A percentile compares a stretch with the other conserved stretches of the same genome.
Conservation (phyloP, 371 early-diverging fungal genomes). For the Cokeromyces recurvatus region DNA sequence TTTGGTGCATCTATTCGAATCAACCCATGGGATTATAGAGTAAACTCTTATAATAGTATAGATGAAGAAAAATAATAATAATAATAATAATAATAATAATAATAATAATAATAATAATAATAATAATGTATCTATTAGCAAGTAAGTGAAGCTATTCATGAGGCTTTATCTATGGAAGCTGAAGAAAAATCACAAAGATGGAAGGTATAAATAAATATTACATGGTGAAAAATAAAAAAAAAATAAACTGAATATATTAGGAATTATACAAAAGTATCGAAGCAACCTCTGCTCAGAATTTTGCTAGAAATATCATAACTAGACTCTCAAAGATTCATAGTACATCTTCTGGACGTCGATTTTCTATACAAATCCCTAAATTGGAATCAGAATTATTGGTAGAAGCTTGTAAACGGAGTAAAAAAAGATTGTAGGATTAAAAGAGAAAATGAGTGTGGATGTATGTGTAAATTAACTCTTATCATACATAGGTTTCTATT, state of each 20-base stretch:
- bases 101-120: background rate
- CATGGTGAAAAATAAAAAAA: no score
- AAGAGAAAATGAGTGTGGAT: no score
- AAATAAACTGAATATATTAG: no score
- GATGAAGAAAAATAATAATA: no score
- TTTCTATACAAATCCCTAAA: constrained; percentile 59
- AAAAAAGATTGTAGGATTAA: constrained; percentile 55
- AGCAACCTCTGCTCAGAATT: constrained; percentile 71
- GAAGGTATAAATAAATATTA: no score
- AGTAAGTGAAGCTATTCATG: constrained; percentile 81
- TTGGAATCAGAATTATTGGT: constrained; percentile 38
- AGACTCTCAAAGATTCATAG: constrained; percentile 41
- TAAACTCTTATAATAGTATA: no score
- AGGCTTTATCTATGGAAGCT: constrained; percentile 65
- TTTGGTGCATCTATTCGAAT: constrained; percentile 84
- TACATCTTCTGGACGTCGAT: constrained; percentile 45
- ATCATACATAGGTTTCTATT: constrained; percentile 64
- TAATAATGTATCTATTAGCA: constrained; percentile 31
- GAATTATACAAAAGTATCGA: constrained; percentile 56
- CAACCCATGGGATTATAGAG: constrained; percentile 85
- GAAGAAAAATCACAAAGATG: constrained; percentile 40
- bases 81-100: no score
- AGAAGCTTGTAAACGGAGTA: constrained; percentile 42
- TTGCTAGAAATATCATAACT: constrained; percentile 33
- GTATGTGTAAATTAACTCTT: no score